A percentile compares a stretch with the other conserved stretches of the same genome.
phyloP scores from a whole-genome alignment of 106 monocot species.

The Vanilla planifolia region DNA sequence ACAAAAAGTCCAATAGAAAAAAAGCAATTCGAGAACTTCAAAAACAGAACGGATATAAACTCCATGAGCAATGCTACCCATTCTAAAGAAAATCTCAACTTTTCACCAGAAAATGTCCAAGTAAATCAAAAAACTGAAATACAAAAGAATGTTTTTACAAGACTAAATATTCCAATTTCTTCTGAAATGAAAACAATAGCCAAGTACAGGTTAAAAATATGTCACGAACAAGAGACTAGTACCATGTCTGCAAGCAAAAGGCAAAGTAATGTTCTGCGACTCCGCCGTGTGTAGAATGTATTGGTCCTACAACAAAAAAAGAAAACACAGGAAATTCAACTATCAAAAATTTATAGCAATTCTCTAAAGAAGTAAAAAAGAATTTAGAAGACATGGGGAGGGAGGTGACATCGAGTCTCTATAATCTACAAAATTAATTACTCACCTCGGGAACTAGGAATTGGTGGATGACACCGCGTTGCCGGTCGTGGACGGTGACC shows the following conservation, averaged over 20 bases:
- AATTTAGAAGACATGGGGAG: background rate
- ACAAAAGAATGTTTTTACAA: no score
- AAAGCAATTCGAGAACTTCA: no score
- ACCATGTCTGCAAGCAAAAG: conserved; percentile 97
- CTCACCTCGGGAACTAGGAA: conserved; percentile 84
- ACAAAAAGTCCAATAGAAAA: no score
- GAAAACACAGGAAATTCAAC: background rate
- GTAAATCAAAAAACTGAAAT: no score
- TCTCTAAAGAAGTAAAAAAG: background rate
- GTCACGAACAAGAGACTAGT: conserved; percentile 4
- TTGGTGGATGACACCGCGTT: conserved; percentile 74
- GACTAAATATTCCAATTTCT: background rate
- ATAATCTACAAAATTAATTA: no score
- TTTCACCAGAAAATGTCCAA: no score
- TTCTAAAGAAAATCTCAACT: no score
- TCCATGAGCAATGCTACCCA: no score
- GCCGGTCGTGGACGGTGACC: conserved; percentile 86
- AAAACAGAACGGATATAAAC: no score
- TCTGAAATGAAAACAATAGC: no score
- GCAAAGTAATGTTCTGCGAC: conserved; percentile 69
- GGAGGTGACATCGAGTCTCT: background rate
- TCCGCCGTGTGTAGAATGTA: conserved; percentile 91
- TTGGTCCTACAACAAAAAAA: conserved; percentile 54
- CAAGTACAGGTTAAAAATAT: no score
- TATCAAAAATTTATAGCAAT: background rate